Evolutionary conservation across 768 basidiomycete genomes (phyloP).

Genomic region (Infundibulicybe gibba): DNA sequence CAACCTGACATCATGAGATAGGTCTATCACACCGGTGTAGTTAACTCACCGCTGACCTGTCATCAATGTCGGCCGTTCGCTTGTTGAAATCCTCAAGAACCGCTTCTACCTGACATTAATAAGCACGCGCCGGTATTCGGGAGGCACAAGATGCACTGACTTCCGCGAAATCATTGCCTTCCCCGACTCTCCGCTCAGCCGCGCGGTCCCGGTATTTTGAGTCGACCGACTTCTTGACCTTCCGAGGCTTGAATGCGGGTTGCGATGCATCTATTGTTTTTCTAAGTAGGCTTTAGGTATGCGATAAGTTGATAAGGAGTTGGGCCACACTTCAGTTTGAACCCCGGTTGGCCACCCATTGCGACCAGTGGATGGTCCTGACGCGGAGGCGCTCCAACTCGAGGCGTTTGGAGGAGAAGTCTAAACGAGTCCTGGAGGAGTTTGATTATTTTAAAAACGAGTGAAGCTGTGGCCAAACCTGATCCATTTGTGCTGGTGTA

Average conservation of each 20-base stretch:
- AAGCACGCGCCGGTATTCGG: background rate
- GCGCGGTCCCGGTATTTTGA: slow-evolving; percentile 72
- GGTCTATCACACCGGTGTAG: background rate
- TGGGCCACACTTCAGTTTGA: slow-evolving; percentile 12
- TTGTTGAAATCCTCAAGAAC: slow-evolving; percentile 80
- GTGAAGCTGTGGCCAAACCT: too few species aligned
- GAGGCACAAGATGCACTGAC: slow-evolving; percentile 28
- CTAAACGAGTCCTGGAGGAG: too few species aligned
- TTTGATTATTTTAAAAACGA: too few species aligned
- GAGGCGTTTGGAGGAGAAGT: slow-evolving; percentile 27
- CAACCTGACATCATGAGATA: slow-evolving; percentile 41
- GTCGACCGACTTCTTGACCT: slow-evolving; percentile 57
- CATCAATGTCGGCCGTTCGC: slow-evolving; percentile 49
- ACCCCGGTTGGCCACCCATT: background rate
- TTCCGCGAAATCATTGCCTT: slow-evolving; percentile 70
- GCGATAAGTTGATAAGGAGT: too few species aligned
- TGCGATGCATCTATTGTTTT: slow-evolving; percentile 48
- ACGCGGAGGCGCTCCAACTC: slow-evolving; percentile 12
- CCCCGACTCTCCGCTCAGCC: slow-evolving; percentile 63
- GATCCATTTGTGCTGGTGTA: too few species aligned
- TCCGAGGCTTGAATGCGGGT: slow-evolving; percentile 79
- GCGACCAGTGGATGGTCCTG: slow-evolving; percentile 12
- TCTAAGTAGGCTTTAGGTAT: slow-evolving; percentile 19
- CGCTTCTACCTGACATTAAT: slow-evolving; percentile 61
- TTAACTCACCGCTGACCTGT: slow-evolving; percentile 52